These are phyloP conservation scores for Microcera coccophila DNA, from an alignment of 2,329 filamentous ascomycete genomes.

Conservation along the genomic window DNA sequence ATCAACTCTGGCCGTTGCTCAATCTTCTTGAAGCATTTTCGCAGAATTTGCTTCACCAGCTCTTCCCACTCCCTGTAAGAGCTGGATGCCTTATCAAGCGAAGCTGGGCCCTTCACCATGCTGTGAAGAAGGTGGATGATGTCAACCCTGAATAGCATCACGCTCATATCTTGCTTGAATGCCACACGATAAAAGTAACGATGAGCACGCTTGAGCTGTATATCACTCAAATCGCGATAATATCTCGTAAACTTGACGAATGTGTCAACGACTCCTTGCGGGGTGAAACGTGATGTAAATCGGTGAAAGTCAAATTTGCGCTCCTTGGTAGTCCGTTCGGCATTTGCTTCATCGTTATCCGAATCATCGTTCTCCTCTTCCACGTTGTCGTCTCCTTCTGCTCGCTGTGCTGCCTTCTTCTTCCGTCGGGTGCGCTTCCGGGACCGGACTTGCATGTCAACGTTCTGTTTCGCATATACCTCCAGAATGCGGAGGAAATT, in stretches of 20 bases:
- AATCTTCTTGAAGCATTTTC: constrained; percentile 77
- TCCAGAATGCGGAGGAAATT: constrained; percentile 91
- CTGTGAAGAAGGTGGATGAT: constrained; percentile 83
- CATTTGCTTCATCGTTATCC: constrained; percentile 66
- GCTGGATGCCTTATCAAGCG: constrained; percentile 62
- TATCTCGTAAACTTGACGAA: constrained; percentile 77
- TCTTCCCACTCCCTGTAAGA: constrained; percentile 88
- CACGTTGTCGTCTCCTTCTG: constrained; percentile 37
- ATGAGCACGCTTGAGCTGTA: constrained; percentile 86
- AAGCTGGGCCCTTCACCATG: constrained; percentile 85
- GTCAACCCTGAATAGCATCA: constrained; percentile 86
- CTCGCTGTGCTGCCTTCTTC: constrained; percentile 57
- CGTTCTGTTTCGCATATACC: constrained; percentile 89
- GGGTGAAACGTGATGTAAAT: constrained; percentile 76
- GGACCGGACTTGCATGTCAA: constrained; percentile 87
- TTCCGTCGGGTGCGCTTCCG: constrained; percentile 69
- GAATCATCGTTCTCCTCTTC: constrained; percentile 64
- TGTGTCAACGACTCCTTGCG: constrained; percentile 81
- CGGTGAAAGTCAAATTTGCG: constrained; percentile 90
- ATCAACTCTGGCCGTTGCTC: constrained; percentile 80
- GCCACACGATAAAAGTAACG: constrained; percentile 91
- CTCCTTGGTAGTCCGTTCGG: constrained; percentile 69
- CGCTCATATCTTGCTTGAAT: constrained; percentile 89
- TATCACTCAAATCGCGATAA: constrained; percentile 73
- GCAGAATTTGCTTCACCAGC: constrained; percentile 77